Conservation (phyloP, 2,329 filamentous ascomycete species). For the Pseudopithomyces maydicus region DNA sequence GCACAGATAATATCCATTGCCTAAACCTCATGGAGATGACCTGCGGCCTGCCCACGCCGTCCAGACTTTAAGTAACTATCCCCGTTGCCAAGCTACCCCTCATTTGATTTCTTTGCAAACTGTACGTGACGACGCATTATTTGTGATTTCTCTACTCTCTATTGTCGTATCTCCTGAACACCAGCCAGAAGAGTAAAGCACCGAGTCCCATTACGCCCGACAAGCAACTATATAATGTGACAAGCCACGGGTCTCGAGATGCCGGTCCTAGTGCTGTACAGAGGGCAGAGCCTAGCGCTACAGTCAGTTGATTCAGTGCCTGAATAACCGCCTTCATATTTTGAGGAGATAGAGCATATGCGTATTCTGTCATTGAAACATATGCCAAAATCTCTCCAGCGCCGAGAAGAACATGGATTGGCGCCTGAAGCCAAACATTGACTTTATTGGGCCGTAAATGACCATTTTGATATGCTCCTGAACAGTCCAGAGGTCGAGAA, state of each 20-base stretch:
- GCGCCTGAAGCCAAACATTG: constrained; percentile 44
- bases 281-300: constrained; percentile 26
- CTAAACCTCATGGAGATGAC: too few species aligned
- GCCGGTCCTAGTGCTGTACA: constrained; percentile 34
- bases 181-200: constrained; percentile 14
- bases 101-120: too few species aligned
- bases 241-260: constrained; percentile 26
- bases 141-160: too few species aligned
- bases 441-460: constrained; percentile 40
- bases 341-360: constrained; percentile 46
- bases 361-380: constrained; percentile 46
- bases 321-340: constrained; percentile 43
- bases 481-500: constrained; percentile 43
- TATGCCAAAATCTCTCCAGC: constrained; percentile 49
- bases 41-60: too few species aligned
- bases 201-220: constrained; percentile 18
- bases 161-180: constrained; percentile 16
- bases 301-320: constrained; percentile 30
- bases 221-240: constrained; percentile 23
- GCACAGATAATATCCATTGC: too few species aligned
- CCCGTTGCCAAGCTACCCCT: too few species aligned
- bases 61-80: too few species aligned
- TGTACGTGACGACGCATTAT: too few species aligned
- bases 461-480: constrained; percentile 15
- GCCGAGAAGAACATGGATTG: constrained; percentile 42